These are phyloP conservation scores for Talaromyces stipitatus DNA, from an alignment of 495 filamentous ascomycete genomes.

Conservation along the genomic window DNA sequence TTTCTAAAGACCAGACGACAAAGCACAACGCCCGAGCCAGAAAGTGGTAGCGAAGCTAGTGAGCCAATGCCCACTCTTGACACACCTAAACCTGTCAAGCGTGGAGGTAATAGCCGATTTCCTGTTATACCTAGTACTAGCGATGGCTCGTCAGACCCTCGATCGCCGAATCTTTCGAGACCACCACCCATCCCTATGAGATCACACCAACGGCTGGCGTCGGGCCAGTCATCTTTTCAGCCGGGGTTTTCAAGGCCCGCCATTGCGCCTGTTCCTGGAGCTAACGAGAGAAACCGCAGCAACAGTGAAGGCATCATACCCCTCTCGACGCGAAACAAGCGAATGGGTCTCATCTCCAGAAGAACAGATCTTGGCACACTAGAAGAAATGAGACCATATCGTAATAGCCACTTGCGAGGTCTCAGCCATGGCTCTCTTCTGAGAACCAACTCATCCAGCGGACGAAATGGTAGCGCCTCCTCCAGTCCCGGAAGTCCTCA, in stretches of 20 bases:
- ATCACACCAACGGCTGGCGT: slow-evolving; percentile 72
- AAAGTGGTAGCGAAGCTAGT: slow-evolving; percentile 54
- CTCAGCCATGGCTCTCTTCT: slow-evolving; percentile 75
- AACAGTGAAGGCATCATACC: slow-evolving; percentile 80
- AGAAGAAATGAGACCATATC: slow-evolving; percentile 63
- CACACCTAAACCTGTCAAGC: slow-evolving; percentile 67
- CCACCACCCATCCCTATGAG: slow-evolving; percentile 66
- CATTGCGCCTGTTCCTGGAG: slow-evolving; percentile 51
- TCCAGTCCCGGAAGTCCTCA: slow-evolving; percentile 50
- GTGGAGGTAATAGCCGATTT: slow-evolving; percentile 70
- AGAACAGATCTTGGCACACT: slow-evolving; percentile 66
- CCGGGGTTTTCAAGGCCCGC: slow-evolving; percentile 58
- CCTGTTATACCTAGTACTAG: slow-evolving; percentile 67
- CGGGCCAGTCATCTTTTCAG: slow-evolving; percentile 74
- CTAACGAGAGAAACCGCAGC: slow-evolving; percentile 77
- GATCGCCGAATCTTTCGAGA: slow-evolving; percentile 57
- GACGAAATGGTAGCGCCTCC: slow-evolving; percentile 40
- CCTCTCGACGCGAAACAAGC: slow-evolving; percentile 52
- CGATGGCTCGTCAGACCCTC: slow-evolving; percentile 38
- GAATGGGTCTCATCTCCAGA: slow-evolving; percentile 80
- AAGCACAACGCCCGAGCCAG: slow-evolving; percentile 46
- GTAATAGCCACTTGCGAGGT: slow-evolving; percentile 74
- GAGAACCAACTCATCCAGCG: slow-evolving; percentile 42
- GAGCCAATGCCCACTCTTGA: slow-evolving; percentile 43
- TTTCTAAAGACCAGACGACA: slow-evolving; percentile 58